Evolutionary conservation across 352 stramenopile species (phyloP), one percentile per base, ranked within the genome.

Genomic region (Phytophthora podocarpi): DNA sequence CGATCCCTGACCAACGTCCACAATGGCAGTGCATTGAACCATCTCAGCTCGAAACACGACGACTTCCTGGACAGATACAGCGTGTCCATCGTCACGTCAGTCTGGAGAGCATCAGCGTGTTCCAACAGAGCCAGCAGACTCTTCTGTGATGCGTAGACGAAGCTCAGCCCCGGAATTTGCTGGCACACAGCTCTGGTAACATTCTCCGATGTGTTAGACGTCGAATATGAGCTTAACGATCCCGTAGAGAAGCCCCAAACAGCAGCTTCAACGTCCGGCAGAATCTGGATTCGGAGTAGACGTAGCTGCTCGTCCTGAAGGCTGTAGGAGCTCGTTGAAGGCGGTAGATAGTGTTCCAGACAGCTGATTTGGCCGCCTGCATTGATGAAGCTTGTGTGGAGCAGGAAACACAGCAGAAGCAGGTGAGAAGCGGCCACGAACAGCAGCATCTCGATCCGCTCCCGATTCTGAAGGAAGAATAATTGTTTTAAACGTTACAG

Each of bases 121-220:
- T 87, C 69, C 4, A 82, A 43, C 24, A 96, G 73, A 46, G 85
- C 75, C n/a, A 97, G 67, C 2, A 93, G 60, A 18, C 70, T 85
- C 20, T 78, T 87, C 40, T 93, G 71, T 5, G 81, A 62, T 0
- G 82, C 85, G 54, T 82, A 96, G 5, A 96, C 64, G 57, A 78
- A 93, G 20, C 81, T 79, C 26, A 70, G 58, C 10, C 59, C 36
- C n/a, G 46, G 43, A 53, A 70, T 49, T 8, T 10, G 57, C 16
- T 64, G 55, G 0, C 26, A 18, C 20, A 46, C 31, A 32, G 18
- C 37, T 8, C 10, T 34, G 1, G 43, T 42, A 27, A 2, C 28
- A 52, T 39, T 55, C 4, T 11, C 26, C 13, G 18, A 50, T 8
- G 1, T n/a, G 15, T 49, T 43, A 18, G 20, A 1, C 9, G 34